Base-by-base conservation (phyloP, 371 early-diverging fungal genomes). In the Fennellomyces sp. region DNA sequence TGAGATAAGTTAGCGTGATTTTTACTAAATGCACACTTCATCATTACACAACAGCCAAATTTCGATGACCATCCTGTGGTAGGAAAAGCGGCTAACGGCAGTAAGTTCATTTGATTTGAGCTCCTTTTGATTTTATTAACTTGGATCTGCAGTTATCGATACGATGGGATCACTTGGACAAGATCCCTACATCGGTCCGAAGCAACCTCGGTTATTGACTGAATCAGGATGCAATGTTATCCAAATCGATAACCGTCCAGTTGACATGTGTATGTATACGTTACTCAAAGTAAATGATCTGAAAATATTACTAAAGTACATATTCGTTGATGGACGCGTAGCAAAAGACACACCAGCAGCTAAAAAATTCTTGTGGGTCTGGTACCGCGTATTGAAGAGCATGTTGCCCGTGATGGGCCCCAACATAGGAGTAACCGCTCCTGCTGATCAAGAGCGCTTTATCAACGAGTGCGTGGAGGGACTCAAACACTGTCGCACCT, bases 351-450 rank as follows among this genome's bases (percentile, higher is more conserved):
- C 63, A 7, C 29, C 29, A 36, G 56, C 57, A n/a, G 51, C 68
- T 12, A 59, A 56, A 29, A 68, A 63, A 33, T 68, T 68, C 21
- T 6, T 68, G 12, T 68, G 68, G 68, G 59, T 63, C 35, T 68
- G 68, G 60, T 47, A 56, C 38, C 57, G 63, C 7, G 60, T 49
- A 11, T 6, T 60, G 15, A 68, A 56, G 30, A 57, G 60, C 17
- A 52, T 56, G 50, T 26, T 60, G 38, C 57, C 63, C 39, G 45
- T 59, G 1, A 7, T 68, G 5, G 60, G 60, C 1, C 68, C 68
- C 11, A 56, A 33, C 2, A 31, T 68, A 1, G 68, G 63, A 3
- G 11, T 62, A 7, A 12, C 26, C 13, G 52, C 42, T n/a, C 19
- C 5, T 2, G 17, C n/a, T 23, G 33, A 45, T 17, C 35, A 57